Base-by-base conservation (phyloP, 2,329 filamentous ascomycete genomes). In the Penicillium polonicum region DNA sequence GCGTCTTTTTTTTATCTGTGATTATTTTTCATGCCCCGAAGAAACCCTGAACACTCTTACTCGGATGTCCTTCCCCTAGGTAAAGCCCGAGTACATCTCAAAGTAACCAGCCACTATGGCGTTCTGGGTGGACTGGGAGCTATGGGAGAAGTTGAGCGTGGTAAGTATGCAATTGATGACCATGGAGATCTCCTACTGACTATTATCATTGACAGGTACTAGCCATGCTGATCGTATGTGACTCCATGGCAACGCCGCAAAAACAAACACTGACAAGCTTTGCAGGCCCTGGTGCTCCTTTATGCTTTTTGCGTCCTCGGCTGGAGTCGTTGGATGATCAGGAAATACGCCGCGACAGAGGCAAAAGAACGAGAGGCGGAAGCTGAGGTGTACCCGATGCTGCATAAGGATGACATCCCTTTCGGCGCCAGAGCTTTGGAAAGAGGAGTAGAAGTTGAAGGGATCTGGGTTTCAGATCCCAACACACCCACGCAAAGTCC, bases 81-180 rank as follows among this genome's bases (percentile, higher is more conserved):
- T 17, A 25, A 41, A 8, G 19, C 15, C 10, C 9, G n/a, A 19
- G n/a, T 35, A 43, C 19, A 46, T 8, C 13, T 15, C 21, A 52
- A 27, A 31, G 12, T 44, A 23, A 44, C 17, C 27, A 54, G 39
- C 44, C 50, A 70, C 51, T 50, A 76, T 76, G 70, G 56, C 51
- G 39, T 90, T 91, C 74, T 91, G 89, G 74, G 68, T 79, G 42
- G 80, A 78, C 49, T 96, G 91, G 92, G 79, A 83, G 65, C 78
- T 94, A 68, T 96, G 92, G 92, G 85, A 94, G 80, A 87, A 96
- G 79, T 87, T 96, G 86, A 90, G 87, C 52, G 91, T 96, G 78
- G 92, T 96, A 79, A 81, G 89, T 82, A 23, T 23, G 36, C 21
- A 31, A n/a, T 50, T 27, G 31, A 49, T 25, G 41, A 19, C 25